Conservation (phyloP, 2,329 filamentous ascomycete species). For the Diaporthe sp. region DNA sequence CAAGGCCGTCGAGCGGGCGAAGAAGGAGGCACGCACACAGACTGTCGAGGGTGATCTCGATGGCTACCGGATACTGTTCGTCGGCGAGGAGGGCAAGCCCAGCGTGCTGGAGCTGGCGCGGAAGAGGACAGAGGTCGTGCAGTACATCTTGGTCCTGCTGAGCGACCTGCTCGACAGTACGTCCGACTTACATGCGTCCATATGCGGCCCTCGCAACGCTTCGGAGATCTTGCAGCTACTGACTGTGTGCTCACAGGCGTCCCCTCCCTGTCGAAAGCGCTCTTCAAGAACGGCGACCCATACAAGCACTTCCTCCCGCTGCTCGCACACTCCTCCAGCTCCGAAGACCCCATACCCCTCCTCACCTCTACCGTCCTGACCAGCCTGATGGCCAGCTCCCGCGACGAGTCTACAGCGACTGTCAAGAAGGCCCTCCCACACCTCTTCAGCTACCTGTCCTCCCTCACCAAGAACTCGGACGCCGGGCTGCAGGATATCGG, state of each 20-base stretch:
- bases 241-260: constrained; percentile 70
- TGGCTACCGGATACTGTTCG: constrained; percentile 84
- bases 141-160: constrained; percentile 93
- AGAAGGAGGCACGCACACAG: constrained; percentile 89
- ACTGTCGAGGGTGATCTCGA: constrained; percentile 84
- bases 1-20: constrained; percentile 95
- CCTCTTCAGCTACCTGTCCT: constrained; percentile 88
- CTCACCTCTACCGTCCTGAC: constrained; percentile 91
- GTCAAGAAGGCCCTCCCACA: constrained; percentile 80
- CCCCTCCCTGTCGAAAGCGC: constrained; percentile 81
- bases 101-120: constrained; percentile 87
- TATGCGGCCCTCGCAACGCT: neutral
- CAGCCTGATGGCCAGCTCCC: constrained; percentile 79
- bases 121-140: constrained; percentile 90
- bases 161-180: constrained; percentile 89
- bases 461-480: constrained; percentile 86
- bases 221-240: neutral
- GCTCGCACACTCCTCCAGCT: constrained; percentile 81
- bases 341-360: constrained; percentile 86
- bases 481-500: constrained; percentile 95
- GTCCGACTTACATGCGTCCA: constrained; percentile 44
- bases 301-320: constrained; percentile 89
- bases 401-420: constrained; percentile 75
- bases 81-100: constrained; percentile 78
- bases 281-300: constrained; percentile 82